Base-by-base conservation (phyloP, 768 basidiomycete genomes). In the Termitomyces sp. region DNA sequence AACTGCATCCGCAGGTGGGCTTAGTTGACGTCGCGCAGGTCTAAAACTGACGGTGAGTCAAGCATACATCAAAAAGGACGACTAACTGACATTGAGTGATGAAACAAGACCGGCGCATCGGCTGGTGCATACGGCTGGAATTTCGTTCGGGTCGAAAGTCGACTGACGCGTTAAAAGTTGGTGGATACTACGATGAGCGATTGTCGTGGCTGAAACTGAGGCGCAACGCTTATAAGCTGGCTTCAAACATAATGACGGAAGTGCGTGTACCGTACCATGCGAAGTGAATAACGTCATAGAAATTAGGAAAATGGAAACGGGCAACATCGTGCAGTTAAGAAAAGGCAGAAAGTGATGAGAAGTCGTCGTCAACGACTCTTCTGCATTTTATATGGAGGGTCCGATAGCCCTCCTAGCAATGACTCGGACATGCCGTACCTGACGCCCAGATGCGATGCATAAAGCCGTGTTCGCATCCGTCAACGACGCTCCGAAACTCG, bases 151-250 rank as follows among this genome's bases (percentile, higher is more conserved):
- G 32, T 63, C 59, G 1, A 63, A 42, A 9, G 8, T 27, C 14
- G 54, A 27, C 31, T 63, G 62, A 19, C 62, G 59, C 10, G 46
- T 16, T 10, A 60, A 34, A 19, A 63, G 54, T 35, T 58, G 53
- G 41, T 57, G 59, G 17, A 58, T 49, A 43, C 17, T 59, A 9
- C 50, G 54, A 48, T 52, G 37, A 44, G 19, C 34, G 12, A 48
- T 11, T 16, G 38, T 34, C 32, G 56, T 29, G n/a, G 59, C 60
- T 25, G 43, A 52, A 19, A 52, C 45, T 61, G 8, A 16, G n/a
- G 10, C 14, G 6, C 12, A 4, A 17, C 25, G n/a, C 2, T 40
- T 17, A 38, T 17, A 27, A 21, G 35, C 5, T 42, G 9, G 8
- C 19, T 12, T 14, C 25, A 29, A 31, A 6, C 27, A 40, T 5